Evolutionary conservation across 306 rosid species (phyloP), one percentile per base, ranked within the genome.

Genomic region (Cicer bijugum): DNA sequence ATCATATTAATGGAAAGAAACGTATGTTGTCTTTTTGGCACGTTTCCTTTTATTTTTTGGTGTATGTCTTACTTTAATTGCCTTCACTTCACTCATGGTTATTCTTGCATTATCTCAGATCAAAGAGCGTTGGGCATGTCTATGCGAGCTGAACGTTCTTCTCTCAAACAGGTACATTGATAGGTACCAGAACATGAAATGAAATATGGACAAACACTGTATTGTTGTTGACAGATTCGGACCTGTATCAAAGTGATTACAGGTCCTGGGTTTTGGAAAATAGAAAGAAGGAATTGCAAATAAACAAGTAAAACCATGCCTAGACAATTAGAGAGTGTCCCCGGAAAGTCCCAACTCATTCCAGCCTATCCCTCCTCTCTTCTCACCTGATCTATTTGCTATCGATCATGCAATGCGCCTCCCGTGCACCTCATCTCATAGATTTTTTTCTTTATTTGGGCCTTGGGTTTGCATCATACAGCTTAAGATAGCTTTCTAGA

Each of bases 101-200:
- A 12, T 55, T 45, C 46, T 65, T 56, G 12, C 66, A 47, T 33
- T 81, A 43, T 50, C 61, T 75, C 63, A 95, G 97, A 91, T 86
- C 97, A 95, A 84, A 87, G 97, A 86, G 97, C 97, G 1, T 82
- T 95, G 90, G 99, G 99, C 62, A 95, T 95, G 99, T 95, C 99
- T 69, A 95, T 95, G 99, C 84, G 97, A 78, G 97, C 90, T 40
- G 97, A 95, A 77, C 89, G 93, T 12, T 97, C 99, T 78, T 88
- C 96, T 80, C 93, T 95, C 28, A n/a, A 89, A 39, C 99, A 95
- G 97, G 97, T 90, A 59, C 66, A 59, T 2, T 33, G 19, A 12
- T 33, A 59, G 43, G 9, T 59, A 28, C 43, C 9, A 59, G 44
- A 33, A 59, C 12, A 6, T 59, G 43, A 35, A 58, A 58, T 5